Percentiles rank a stretch among this genome's conserved stretches.
Evolutionary conservation across 371 early-diverging fungal genomes (phyloP).

Genomic region (Mucor velutinosus): DNA sequence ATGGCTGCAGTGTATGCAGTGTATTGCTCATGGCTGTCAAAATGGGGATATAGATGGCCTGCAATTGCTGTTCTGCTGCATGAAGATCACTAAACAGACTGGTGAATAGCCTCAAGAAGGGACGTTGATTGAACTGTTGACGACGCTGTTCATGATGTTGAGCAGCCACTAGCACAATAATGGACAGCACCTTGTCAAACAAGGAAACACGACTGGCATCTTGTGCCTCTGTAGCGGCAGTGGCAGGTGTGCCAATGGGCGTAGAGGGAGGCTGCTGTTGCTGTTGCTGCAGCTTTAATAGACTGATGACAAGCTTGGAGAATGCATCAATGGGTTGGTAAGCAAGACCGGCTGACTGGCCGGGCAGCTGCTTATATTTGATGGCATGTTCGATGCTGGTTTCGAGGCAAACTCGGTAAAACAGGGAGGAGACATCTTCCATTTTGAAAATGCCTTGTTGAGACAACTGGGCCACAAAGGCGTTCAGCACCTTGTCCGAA

Average conservation of each 20-base stretch:
- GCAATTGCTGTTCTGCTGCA: slow-evolving; percentile 68
- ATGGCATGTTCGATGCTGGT: slow-evolving; percentile 76
- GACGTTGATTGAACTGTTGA: slow-evolving; percentile 87
- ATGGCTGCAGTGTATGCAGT: slow-evolving; percentile 84
- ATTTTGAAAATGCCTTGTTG: slow-evolving; percentile 78
- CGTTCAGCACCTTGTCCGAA: slow-evolving; percentile 69
- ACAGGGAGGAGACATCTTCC: slow-evolving; percentile 77
- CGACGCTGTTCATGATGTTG: slow-evolving; percentile 83
- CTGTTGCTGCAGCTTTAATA: slow-evolving; percentile 56
- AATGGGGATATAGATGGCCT: slow-evolving; percentile 71
- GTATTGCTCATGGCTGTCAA: slow-evolving; percentile 78
- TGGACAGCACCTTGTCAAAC: slow-evolving; percentile 79
- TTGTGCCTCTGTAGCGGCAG: slow-evolving; percentile 11
- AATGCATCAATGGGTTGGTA: slow-evolving; percentile 87
- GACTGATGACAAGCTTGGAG: slow-evolving; percentile 74
- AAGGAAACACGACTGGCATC: slow-evolving; percentile 56
- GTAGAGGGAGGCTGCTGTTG: slow-evolving; percentile 14
- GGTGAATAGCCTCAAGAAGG: slow-evolving; percentile 89
- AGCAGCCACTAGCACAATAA: slow-evolving; percentile 80
- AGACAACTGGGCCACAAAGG: slow-evolving; percentile 72
- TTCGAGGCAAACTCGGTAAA: slow-evolving; percentile 90
- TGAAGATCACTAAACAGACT: slow-evolving; percentile 84
- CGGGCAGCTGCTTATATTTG: slow-evolving; percentile 58
- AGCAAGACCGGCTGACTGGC: slow-evolving; percentile 50
- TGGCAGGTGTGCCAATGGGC: slow-evolving; percentile 5